Conservation (phyloP, 2,329 filamentous ascomycete genomes). For the Nemania sp. region DNA sequence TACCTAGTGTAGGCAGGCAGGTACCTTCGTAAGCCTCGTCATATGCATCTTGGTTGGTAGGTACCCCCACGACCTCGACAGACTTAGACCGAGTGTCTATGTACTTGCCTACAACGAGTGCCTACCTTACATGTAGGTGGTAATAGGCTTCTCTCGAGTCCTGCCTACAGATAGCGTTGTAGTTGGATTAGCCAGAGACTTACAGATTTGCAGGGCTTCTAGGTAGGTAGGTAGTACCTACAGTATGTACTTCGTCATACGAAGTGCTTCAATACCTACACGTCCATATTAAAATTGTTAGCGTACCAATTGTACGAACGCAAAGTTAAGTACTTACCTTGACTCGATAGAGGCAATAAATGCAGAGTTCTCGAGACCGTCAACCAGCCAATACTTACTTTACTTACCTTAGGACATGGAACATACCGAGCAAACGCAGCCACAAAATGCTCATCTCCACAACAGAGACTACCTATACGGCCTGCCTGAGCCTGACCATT, state of each 20-base stretch:
- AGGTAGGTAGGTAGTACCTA: too few relatives aligned
- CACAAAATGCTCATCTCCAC: conserved; percentile 18
- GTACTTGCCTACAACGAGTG: not conserved
- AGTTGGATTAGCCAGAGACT: too few relatives aligned
- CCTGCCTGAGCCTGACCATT: too few relatives aligned
- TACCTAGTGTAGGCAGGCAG: too few relatives aligned
- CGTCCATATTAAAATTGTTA: too few relatives aligned
- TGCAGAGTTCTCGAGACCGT: not conserved
- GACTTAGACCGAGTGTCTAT: not conserved
- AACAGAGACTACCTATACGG: not conserved
- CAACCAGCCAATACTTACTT: not conserved
- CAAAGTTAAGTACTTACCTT: too few relatives aligned
- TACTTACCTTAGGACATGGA: too few relatives aligned
- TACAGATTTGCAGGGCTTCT: too few relatives aligned
- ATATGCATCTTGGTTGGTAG: not conserved
- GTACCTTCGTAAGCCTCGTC: not conserved
- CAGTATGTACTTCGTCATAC: too few relatives aligned
- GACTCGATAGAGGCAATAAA: too few relatives aligned
- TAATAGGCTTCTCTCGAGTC: not conserved
- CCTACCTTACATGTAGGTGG: not conserved
- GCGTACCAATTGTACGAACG: too few relatives aligned
- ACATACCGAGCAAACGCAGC: conserved; percentile 17
- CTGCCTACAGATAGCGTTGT: not conserved
- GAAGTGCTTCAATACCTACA: too few relatives aligned
- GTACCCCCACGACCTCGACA: conserved; percentile 7